phyloP scores from a whole-genome alignment of 208 protist species.

The Trypanosoma caninum region DNA sequence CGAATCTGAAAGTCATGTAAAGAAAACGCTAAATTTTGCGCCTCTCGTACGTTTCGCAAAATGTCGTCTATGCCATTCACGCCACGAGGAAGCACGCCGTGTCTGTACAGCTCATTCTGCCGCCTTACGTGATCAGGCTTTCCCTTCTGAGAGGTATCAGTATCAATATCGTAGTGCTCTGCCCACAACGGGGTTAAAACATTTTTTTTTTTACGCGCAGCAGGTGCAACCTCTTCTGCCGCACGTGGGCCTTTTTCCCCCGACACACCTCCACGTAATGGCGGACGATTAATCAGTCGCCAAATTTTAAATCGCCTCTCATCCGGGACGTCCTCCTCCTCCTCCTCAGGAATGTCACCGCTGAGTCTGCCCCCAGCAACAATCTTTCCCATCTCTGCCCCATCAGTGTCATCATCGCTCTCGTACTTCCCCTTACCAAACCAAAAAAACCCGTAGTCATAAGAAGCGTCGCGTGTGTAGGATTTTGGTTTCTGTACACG shows the following conservation, averaged over 20 bases:
- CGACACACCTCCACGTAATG: neutral
- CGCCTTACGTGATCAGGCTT: neutral
- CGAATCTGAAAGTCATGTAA: slow-evolving; percentile 36
- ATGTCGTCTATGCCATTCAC: slow-evolving; percentile 46
- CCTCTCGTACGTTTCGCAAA: slow-evolving; percentile 32
- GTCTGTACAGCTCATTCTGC: neutral
- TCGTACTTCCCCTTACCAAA: slow-evolving; percentile 23
- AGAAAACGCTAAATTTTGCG: slow-evolving; percentile 29
- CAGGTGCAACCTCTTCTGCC: neutral
- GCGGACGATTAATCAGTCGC: slow-evolving; percentile 8
- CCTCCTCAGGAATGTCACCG: neutral
- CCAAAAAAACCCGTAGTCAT: slow-evolving; percentile 19
- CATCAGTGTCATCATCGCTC: neutral
- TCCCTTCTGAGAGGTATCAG: neutral
- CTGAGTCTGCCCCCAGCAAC: neutral
- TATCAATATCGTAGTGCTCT: slow-evolving; percentile 9
- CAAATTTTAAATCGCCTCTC: slow-evolving; percentile 10
- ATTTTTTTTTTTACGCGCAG: neutral
- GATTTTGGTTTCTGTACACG: slow-evolving; percentile 8
- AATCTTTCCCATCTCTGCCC: neutral
- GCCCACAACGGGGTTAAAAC: slow-evolving; percentile 11
- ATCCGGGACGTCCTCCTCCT: neutral
- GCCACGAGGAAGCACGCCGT: slow-evolving; percentile 34
- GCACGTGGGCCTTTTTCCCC: neutral
- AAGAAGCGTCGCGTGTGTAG: slow-evolving; percentile 7